Base-by-base conservation (phyloP, 78 protist species). In the Mantamonas sphyraenae region DNA sequence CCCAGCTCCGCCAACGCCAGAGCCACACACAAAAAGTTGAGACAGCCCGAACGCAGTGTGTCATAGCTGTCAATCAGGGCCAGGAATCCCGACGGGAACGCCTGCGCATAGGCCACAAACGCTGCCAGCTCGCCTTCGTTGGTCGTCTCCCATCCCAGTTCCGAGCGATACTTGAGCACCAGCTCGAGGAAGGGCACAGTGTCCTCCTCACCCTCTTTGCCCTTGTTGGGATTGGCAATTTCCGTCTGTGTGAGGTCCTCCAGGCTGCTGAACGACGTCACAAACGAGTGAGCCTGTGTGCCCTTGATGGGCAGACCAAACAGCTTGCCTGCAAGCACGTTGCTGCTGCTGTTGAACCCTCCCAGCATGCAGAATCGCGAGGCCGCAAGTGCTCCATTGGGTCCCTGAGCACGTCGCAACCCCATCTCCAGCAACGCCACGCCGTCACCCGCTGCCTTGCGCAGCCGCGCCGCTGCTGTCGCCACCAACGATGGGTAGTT, bases 11-110 rank as follows among this genome's bases (percentile, higher is more conserved):
- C 20, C 33, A 93, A 57, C 24, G 92, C 90, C n/a, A 72, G 50
- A 0, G 97, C 91, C 16, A 93, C 91, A 31, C 66, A 26, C 17
- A 88, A 31, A 75, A 81, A 93, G 83, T 93, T 93, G 53, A 63
- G 82, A 19, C 82, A 83, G 35, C 97, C 97, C 10, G 84, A 71
- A 12, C 62, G 17, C 31, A 93, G 66, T 0, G 97, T 90, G 69
- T 87, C 84, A 65, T 90, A 93, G 4, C 95, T 87, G 67, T 93
- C 97, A 0, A 90, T 92, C 30, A 93, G 85, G 26, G 95, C 93
- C 7, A 89, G 71, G 69, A 93, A 90, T 3, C 77, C 66, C 53
- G 28, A 57, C 19, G 97, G 97, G 62, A 90, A 93, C 10, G 97
- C 63, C 31, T 79, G 26, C 35, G 95, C 97, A 71, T 88, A 93